Evolutionary conservation across 78 protist genomes (phyloP).

Genomic region (Protostelium mycophagum): DNA sequence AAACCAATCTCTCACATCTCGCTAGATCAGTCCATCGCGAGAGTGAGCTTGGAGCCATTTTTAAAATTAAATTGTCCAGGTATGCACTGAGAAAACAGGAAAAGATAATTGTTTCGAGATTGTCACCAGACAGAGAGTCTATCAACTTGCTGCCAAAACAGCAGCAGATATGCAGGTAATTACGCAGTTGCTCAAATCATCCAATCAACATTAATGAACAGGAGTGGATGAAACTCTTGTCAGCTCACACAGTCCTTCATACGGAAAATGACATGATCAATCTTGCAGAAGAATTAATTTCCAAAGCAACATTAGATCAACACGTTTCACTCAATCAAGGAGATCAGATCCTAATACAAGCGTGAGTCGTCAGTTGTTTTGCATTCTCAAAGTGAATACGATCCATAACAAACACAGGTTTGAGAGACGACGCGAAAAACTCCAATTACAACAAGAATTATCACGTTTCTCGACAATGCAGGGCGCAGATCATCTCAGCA

Average conservation of each 20-base stretch:
- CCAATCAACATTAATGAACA: neutral
- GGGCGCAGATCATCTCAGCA: too few species aligned
- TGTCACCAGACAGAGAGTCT: neutral
- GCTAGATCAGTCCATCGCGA: neutral
- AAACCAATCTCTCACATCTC: neutral
- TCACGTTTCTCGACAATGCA: too few species aligned
- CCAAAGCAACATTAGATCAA: neutral
- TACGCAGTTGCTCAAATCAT: neutral
- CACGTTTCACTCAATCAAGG: neutral
- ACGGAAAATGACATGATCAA: neutral
- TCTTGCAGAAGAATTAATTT: neutral
- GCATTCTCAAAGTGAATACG: too few species aligned
- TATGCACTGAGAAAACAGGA: neutral
- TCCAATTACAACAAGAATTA: too few species aligned
- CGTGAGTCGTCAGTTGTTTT: neutral
- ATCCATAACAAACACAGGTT: too few species aligned
- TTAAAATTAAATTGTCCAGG: too few species aligned
- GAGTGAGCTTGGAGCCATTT: neutral
- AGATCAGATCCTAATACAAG: neutral
- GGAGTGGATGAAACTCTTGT: neutral
- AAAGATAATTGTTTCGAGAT: neutral
- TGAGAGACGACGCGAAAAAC: too few species aligned
- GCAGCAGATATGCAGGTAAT: neutral
- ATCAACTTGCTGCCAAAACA: neutral
- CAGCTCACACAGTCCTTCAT: neutral